Percentiles rank a stretch among this genome's conserved stretches.
These are phyloP conservation scores for Schrenkiella parvula DNA, from an alignment of 345 rosid genomes.

Conservation along the genomic window DNA sequence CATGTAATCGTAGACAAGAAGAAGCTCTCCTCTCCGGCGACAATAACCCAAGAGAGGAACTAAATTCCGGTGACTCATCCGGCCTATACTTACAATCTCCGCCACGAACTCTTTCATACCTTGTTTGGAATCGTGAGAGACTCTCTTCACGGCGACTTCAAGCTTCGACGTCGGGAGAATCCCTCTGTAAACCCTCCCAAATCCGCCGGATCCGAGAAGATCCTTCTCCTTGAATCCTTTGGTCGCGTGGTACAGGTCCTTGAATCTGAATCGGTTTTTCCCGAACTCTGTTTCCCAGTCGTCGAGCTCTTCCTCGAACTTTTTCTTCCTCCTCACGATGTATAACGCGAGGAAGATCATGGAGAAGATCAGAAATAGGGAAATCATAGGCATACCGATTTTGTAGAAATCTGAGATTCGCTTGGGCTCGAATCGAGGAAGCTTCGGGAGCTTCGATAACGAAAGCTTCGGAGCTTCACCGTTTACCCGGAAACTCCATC, in stretches of 20 bases:
- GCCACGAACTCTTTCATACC: conserved; percentile 63
- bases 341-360: conserved; percentile 12
- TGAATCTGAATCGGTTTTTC: conserved; percentile 57
- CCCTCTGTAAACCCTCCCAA: conserved; percentile 62
- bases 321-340: conserved; percentile 33
- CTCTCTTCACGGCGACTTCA: conserved; percentile 57
- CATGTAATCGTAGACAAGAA: conserved; percentile 62
- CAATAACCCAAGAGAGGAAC: conserved; percentile 56
- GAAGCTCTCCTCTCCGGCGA: conserved; percentile 55
- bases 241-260: conserved; percentile 57
- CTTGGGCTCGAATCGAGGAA: conserved; percentile 36
- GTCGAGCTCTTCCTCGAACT: conserved; percentile 60
- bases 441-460: conserved; percentile 55
- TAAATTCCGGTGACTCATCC: conserved; percentile 55
- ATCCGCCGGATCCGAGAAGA: conserved; percentile 63
- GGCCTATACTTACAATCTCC: conserved; percentile 52
- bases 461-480: conserved; percentile 54
- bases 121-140: conserved; percentile 57
- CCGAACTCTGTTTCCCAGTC: conserved; percentile 73
- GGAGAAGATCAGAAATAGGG: conserved; percentile 16
- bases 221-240: conserved; percentile 60
- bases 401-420: conserved; percentile 26
- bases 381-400: conserved; percentile 31
- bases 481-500: conserved; percentile 77
- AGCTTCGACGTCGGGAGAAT: conserved; percentile 39